phyloP scores from a whole-genome alignment of 2,329 filamentous ascomycete genomes.

The Colletotrichum australisinense region DNA sequence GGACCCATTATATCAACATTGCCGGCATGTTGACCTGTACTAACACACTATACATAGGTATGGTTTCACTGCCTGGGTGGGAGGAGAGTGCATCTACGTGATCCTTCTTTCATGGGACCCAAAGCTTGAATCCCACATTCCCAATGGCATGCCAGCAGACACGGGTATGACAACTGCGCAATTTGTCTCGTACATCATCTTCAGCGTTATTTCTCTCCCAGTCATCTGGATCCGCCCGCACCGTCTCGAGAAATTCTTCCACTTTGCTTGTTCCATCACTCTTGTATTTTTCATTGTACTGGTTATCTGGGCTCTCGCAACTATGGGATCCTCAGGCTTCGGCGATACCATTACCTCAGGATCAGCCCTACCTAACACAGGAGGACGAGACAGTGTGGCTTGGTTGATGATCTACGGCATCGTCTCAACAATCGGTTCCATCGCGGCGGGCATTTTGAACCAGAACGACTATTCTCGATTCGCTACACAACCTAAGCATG shows the following conservation, averaged over 20 bases:
- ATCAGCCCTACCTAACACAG: constrained; percentile 39
- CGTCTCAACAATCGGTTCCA: constrained; percentile 50
- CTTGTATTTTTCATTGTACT: constrained; percentile 54
- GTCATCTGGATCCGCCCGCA: constrained; percentile 58
- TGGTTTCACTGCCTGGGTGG: constrained; percentile 59
- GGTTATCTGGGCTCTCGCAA: constrained; percentile 56
- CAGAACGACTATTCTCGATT: constrained; percentile 53
- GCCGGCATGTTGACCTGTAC: background rate
- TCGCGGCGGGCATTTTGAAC: constrained; percentile 52
- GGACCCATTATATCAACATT: background rate
- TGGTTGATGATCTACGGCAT: constrained; percentile 52
- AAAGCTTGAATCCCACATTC: constrained; percentile 53
- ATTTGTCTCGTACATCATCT: constrained; percentile 57
- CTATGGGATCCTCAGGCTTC: constrained; percentile 54
- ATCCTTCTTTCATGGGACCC: constrained; percentile 59
- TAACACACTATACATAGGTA: constrained; percentile 44
- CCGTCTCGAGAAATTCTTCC: constrained; percentile 54
- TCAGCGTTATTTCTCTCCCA: constrained; percentile 55
- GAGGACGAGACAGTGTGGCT: constrained; percentile 44
- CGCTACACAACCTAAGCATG: constrained; percentile 44
- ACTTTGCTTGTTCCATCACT: constrained; percentile 51
- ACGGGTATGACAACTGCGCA: constrained; percentile 57
- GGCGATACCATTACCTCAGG: constrained; percentile 44
- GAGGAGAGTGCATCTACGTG: constrained; percentile 58
- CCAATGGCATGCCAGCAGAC: constrained; percentile 51